Conservation (phyloP, 2,329 filamentous ascomycete species). For the Westerdykella ornata region DNA sequence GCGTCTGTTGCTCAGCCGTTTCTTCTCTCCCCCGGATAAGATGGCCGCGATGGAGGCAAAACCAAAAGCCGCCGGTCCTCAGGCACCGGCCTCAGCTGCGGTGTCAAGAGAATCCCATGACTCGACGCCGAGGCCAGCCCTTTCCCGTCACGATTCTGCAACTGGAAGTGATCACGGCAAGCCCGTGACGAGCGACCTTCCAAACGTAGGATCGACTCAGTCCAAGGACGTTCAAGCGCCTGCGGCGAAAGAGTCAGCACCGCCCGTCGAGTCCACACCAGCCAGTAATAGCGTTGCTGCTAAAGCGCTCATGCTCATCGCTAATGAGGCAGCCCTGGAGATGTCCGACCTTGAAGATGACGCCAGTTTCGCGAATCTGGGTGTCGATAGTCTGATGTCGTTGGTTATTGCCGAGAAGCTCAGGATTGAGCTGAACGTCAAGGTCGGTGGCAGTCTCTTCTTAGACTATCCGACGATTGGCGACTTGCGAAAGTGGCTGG, state of each 20-base stretch:
- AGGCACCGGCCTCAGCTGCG: background rate
- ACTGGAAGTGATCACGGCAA: background rate
- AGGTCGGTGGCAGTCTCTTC: conserved; percentile 14
- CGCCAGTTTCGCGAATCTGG: conserved; percentile 17
- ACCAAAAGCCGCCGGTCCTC: background rate
- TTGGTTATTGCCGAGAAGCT: conserved; percentile 20
- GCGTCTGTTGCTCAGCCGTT: conserved; percentile 15
- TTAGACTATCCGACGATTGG: conserved; percentile 21
- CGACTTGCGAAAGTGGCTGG: conserved; percentile 14
- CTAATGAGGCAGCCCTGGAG: conserved; percentile 15
- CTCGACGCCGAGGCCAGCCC: background rate
- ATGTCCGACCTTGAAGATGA: conserved; percentile 16
- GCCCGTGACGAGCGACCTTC: no score
- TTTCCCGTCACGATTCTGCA: background rate
- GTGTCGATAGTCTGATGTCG: conserved; percentile 24
- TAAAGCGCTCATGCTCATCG: conserved; percentile 14
- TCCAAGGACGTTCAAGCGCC: background rate
- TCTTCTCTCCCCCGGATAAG: conserved; percentile 12
- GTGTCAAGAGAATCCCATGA: background rate
- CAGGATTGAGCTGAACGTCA: conserved; percentile 14
- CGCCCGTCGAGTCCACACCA: background rate
- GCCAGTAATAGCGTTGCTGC: conserved; percentile 2
- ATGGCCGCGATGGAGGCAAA: background rate
- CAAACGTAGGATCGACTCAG: no score
- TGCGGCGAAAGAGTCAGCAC: background rate